A percentile compares a stretch with the other conserved stretches of the same genome.
Evolutionary conservation across 345 rosid genomes (phyloP).

Genomic region (Passiflora organensis): DNA sequence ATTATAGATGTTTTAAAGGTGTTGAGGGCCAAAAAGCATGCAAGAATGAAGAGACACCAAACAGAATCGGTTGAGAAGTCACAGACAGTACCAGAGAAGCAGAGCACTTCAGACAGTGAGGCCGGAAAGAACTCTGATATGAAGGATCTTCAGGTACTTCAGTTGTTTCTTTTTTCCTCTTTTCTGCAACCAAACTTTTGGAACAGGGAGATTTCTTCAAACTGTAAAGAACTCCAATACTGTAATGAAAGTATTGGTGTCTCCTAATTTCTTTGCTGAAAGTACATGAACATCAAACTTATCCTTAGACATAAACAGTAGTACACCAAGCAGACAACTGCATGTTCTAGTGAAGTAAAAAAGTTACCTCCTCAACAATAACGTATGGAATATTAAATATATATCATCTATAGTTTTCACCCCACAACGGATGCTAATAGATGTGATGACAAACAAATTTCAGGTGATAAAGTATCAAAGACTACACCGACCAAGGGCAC

Average conservation of each 20-base stretch:
- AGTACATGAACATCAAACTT: too few relatives aligned
- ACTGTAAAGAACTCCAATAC: too few relatives aligned
- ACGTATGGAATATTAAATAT: too few relatives aligned
- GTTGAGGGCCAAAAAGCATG: conserved; percentile 68
- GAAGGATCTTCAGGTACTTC: not conserved
- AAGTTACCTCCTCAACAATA: too few relatives aligned
- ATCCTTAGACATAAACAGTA: too few relatives aligned
- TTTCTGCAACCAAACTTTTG: not conserved
- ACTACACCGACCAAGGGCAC: conserved; percentile 35
- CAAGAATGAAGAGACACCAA: conserved; percentile 58
- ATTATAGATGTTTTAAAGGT: conserved; percentile 79
- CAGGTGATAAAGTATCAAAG: conserved; percentile 50
- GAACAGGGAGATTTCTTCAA: not conserved
- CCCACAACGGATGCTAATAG: too few relatives aligned
- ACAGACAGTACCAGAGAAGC: conserved; percentile 25
- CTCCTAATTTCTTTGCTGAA: too few relatives aligned
- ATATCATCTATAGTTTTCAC: too few relatives aligned
- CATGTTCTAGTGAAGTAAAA: too few relatives aligned
- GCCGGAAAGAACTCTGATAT: conserved; percentile 17
- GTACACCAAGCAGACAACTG: too few relatives aligned
- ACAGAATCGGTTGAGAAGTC: conserved; percentile 36
- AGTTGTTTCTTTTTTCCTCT: not conserved
- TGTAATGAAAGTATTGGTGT: too few relatives aligned
- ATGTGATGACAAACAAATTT: conserved; percentile 1
- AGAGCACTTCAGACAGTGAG: conserved; percentile 28